Percentiles rank a stretch among this genome's conserved stretches.
Evolutionary conservation across 805 yeast species (phyloP).

Genomic region (Vanderwaltozyma tropicalis): DNA sequence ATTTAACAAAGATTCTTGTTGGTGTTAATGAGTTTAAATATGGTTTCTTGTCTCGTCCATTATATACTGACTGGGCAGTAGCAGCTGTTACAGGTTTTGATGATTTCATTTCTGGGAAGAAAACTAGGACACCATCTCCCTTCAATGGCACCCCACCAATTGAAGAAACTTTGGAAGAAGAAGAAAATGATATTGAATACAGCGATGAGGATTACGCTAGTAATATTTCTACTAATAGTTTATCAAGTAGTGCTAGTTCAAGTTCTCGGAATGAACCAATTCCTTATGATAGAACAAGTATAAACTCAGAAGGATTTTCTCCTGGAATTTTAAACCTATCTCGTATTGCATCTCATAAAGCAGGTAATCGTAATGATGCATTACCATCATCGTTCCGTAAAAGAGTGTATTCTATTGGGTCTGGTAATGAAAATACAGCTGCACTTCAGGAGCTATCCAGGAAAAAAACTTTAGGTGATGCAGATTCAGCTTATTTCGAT

Average conservation of each 20-base stretch:
- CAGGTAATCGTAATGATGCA: conserved; percentile 7
- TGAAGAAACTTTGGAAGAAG: conserved; percentile 7
- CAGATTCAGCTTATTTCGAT: conserved; percentile 4
- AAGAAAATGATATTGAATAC: conserved; percentile 2
- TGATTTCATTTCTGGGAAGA: conserved; percentile 2
- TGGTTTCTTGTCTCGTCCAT: conserved; percentile 41
- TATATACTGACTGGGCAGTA: conserved; percentile 35
- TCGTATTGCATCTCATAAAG: conserved; percentile 22
- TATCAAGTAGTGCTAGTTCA: neutral
- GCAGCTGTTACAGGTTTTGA: conserved; percentile 32
- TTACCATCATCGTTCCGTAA: conserved; percentile 26
- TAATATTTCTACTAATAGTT: neutral
- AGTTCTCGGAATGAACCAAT: conserved; percentile 7
- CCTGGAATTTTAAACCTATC: conserved; percentile 14
- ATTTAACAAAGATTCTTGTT: conserved; percentile 33
- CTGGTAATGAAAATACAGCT: conserved; percentile 3
- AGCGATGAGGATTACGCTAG: neutral
- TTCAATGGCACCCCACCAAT: conserved; percentile 4
- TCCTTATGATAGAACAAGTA: conserved; percentile 3
- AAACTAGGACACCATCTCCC: conserved; percentile 1
- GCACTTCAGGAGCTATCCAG: conserved; percentile 6
- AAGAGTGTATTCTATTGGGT: conserved; percentile 31
- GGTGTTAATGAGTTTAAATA: conserved; percentile 42
- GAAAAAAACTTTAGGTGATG: conserved; percentile 11
- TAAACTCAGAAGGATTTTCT: neutral